phyloP scores from a whole-genome alignment of 352 stramenopile species.

The Globisporangium cystogenes region DNA sequence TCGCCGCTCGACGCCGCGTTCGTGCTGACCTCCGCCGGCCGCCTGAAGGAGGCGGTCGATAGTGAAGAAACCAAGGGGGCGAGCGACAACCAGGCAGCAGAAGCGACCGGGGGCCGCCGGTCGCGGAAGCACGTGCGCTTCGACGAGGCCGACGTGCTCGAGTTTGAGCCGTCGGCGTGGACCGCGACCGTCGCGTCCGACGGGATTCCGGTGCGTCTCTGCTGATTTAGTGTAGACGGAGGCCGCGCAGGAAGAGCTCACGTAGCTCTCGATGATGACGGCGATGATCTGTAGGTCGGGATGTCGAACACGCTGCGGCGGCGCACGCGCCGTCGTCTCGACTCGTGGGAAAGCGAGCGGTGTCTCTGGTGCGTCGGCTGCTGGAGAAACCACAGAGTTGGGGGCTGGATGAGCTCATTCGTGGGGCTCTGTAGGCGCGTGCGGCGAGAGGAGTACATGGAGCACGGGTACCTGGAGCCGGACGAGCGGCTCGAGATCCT shows the following conservation, averaged over 20 bases:
- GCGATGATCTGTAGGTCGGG: slow-evolving; percentile 30
- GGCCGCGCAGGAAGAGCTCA: no score
- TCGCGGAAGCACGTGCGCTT: slow-evolving; percentile 45
- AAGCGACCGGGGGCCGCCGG: neutral
- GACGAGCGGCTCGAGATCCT: slow-evolving; percentile 76
- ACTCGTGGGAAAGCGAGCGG: slow-evolving; percentile 65
- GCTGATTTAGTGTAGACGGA: neutral
- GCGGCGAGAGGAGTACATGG: slow-evolving; percentile 76
- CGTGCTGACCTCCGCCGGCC: neutral
- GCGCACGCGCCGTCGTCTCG: slow-evolving; percentile 51
- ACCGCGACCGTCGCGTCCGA: slow-evolving; percentile 75
- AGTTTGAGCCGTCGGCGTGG: slow-evolving; percentile 82
- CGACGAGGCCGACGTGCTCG: slow-evolving; percentile 53
- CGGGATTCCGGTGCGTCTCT: slow-evolving; percentile 59
- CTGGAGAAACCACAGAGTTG: no score
- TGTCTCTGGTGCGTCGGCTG: slow-evolving; percentile 25
- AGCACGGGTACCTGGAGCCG: slow-evolving; percentile 72
- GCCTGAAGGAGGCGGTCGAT: neutral
- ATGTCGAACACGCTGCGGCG: slow-evolving; percentile 64
- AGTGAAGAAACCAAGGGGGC: neutral
- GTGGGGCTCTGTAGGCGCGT: slow-evolving; percentile 26
- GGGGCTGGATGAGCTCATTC: neutral
- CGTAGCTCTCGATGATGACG: no score
- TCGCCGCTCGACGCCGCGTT: neutral
- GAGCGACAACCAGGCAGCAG: neutral